A percentile compares a stretch with the other conserved stretches of the same genome.
Conservation (phyloP, 768 basidiomycete genomes). For the Rubroboletus pulcherrimus region DNA sequence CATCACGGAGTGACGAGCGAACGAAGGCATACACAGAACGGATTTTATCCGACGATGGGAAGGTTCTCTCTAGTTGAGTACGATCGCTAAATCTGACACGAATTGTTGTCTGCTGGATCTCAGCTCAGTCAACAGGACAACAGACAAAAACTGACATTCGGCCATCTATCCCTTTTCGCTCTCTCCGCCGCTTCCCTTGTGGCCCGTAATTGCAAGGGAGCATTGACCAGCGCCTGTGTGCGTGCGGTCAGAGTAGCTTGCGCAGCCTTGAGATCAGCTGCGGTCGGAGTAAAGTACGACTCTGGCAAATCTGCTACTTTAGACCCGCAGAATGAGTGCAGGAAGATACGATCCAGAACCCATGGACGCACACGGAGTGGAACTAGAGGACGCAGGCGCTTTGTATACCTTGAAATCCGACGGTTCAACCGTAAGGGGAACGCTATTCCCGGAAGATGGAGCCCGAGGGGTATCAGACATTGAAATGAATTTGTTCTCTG, state of each 20-base stretch:
- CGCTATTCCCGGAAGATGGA: background rate
- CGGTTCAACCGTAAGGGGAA: slow-evolving; percentile 2
- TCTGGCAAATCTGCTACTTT: slow-evolving; percentile 57
- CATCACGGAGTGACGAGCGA: slow-evolving; percentile 62
- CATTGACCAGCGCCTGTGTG: slow-evolving; percentile 59
- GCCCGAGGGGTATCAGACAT: slow-evolving; percentile 25
- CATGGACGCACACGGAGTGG: slow-evolving; percentile 33
- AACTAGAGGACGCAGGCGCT: slow-evolving; percentile 33
- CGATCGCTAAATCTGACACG: slow-evolving; percentile 79
- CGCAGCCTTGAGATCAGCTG: slow-evolving; percentile 65
- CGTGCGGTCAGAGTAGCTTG: slow-evolving; percentile 62
- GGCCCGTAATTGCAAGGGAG: slow-evolving; percentile 65
- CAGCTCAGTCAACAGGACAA: background rate
- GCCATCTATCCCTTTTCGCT: slow-evolving; percentile 65
- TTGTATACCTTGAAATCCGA: slow-evolving; percentile 48
- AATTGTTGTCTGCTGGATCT: slow-evolving; percentile 62
- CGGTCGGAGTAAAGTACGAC: slow-evolving; percentile 68
- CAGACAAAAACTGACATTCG: slow-evolving; percentile 44
- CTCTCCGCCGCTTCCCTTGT: slow-evolving; percentile 60
- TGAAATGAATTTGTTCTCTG: slow-evolving; percentile 8
- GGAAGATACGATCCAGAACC: background rate
- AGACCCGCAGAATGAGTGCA: slow-evolving; percentile 4
- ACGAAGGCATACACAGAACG: slow-evolving; percentile 84
- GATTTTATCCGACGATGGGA: slow-evolving; percentile 78
- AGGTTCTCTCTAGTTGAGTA: slow-evolving; percentile 73